phyloP scores from a whole-genome alignment of 192 early-diverging fungal genomes.

The Phycomyces blakesleeanus region DNA sequence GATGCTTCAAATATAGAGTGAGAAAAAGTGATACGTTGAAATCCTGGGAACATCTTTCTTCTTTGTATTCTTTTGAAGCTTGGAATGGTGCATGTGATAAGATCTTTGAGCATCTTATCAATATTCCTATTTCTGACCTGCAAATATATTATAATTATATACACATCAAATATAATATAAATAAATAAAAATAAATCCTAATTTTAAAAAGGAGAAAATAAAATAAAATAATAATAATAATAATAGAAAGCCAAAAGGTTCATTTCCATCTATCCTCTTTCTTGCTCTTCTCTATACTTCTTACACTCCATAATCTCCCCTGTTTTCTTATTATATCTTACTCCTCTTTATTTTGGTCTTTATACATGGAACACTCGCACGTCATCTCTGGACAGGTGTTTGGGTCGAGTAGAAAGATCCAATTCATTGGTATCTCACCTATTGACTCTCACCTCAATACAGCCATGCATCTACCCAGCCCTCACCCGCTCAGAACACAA shows the following conservation, averaged over 20 bases:
- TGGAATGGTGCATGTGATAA: conserved; percentile 3
- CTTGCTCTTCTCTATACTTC: too few species aligned
- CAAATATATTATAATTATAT: not conserved
- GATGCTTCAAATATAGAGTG: not conserved
- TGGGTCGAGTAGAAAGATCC: conserved; percentile 27
- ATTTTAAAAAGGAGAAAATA: not conserved
- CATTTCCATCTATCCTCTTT: not conserved
- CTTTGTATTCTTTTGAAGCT: not conserved
- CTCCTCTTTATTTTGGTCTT: conserved; percentile 4
- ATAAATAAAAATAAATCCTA: too few species aligned
- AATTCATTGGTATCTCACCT: conserved; percentile 25
- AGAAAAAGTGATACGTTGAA: not conserved
- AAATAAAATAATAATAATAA: too few species aligned
- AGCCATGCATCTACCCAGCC: conserved; percentile 6
- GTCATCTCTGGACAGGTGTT: conserved; percentile 33
- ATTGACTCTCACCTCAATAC: conserved; percentile 31
- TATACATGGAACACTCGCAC: conserved; percentile 19
- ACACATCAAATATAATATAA: not conserved
- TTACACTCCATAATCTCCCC: not conserved
- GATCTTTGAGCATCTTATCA: conserved; percentile 5
- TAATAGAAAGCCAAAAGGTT: not conserved
- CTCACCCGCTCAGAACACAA: conserved; percentile 3
- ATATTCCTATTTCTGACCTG: conserved; percentile 5
- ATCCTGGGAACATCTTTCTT: not conserved
- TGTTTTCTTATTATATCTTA: not conserved